Conservation (phyloP, 805 yeast species). For the Lipomyces yamanashiensis region DNA sequence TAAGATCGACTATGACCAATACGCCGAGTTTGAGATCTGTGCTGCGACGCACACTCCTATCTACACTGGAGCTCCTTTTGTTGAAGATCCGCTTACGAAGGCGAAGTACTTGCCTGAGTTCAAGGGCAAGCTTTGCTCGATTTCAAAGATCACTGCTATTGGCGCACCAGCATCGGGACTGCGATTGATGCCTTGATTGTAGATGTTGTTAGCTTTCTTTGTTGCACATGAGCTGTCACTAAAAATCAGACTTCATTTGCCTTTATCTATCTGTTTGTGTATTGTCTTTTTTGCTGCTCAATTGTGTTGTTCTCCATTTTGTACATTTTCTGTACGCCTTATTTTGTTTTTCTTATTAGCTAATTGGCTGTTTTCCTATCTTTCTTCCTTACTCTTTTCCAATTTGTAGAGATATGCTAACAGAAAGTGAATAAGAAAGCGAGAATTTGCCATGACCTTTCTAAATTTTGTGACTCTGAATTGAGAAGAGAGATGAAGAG, state of each 20-base stretch:
- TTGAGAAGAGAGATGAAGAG: too few species aligned
- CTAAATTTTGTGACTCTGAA: too few species aligned
- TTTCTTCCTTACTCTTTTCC: too few species aligned
- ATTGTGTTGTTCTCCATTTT: too few species aligned
- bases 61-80: conserved; percentile 71
- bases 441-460: too few species aligned
- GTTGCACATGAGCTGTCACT: not conserved
- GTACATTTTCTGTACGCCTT: too few species aligned
- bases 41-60: conserved; percentile 87
- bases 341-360: too few species aligned
- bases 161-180: conserved; percentile 95
- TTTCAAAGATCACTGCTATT: conserved; percentile 75
- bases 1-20: conserved; percentile 90
- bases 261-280: too few species aligned
- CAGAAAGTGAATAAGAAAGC: too few species aligned
- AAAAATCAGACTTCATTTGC: not conserved
- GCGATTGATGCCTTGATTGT: conserved; percentile 49
- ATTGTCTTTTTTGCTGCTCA: too few species aligned
- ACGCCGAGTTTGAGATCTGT: conserved; percentile 88
- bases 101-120: conserved; percentile 79
- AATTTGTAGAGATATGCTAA: too few species aligned
- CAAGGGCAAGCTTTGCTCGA: conserved; percentile 77
- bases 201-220: not conserved
- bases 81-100: conserved; percentile 83
- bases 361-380: too few species aligned